Percentiles rank a stretch among this genome's conserved stretches.
These are phyloP conservation scores for Lasiosphaeriaceae sp. DNA, from an alignment of 495 filamentous ascomycete genomes.

Conservation along the genomic window DNA sequence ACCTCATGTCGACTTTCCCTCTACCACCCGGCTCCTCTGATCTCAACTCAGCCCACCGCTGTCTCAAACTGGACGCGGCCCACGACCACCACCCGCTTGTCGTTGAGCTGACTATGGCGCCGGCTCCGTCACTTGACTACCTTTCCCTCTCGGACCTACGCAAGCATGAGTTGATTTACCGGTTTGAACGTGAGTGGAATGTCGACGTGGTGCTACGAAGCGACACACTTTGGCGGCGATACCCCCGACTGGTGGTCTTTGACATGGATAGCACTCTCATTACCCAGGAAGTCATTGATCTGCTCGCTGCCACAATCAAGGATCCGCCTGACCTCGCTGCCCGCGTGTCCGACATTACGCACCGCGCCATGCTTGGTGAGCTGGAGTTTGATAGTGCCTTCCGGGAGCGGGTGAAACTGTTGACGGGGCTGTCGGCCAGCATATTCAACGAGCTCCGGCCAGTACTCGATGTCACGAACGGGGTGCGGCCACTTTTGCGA, in stretches of 20 bases:
- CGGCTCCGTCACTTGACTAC: constrained; percentile 62
- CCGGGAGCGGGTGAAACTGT: constrained; percentile 69
- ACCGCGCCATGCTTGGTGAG: constrained; percentile 92
- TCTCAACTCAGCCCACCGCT: constrained; percentile 64
- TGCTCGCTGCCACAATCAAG: constrained; percentile 73
- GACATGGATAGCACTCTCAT: constrained; percentile 99
- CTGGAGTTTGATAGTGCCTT: constrained; percentile 87
- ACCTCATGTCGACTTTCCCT: constrained; percentile 67
- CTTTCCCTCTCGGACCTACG: constrained; percentile 65
- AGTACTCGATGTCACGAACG: constrained; percentile 73
- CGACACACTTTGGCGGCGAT: constrained; percentile 66
- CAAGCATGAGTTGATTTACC: constrained; percentile 74
- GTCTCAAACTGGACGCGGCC: constrained; percentile 54
- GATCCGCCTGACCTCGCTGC: constrained; percentile 57
- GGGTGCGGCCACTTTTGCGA: constrained; percentile 67
- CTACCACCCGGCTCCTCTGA: constrained; percentile 50
- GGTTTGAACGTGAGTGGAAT: constrained; percentile 83
- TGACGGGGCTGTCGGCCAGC: constrained; percentile 71
- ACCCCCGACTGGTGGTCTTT: constrained; percentile 83
- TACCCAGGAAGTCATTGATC: constrained; percentile 92
- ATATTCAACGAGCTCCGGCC: constrained; percentile 78
- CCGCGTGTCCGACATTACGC: constrained; percentile 67
- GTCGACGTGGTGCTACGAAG: constrained; percentile 72
- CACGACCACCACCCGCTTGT: constrained; percentile 54
- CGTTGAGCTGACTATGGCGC: constrained; percentile 67